phyloP scores from a whole-genome alignment of 345 rosid genomes.

The Isatis tinctoria region DNA sequence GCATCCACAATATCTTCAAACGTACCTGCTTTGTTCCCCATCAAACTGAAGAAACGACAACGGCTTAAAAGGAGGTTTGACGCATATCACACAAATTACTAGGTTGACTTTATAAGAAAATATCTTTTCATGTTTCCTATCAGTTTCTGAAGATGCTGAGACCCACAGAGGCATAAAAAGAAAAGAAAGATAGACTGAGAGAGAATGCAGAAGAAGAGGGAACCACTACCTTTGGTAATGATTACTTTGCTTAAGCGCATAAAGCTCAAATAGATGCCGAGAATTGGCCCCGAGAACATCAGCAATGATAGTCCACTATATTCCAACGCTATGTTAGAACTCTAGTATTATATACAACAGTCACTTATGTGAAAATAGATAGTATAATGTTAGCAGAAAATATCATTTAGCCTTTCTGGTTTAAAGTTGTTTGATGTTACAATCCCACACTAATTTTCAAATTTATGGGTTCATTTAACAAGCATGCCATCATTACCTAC shows the following conservation, averaged over 20 bases:
- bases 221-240: slow-evolving; percentile 60
- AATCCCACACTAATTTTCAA: slow-evolving; percentile 2
- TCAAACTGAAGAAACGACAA: slow-evolving; percentile 46
- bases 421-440: background rate
- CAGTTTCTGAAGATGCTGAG: background rate
- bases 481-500: slow-evolving; percentile 6
- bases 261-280: slow-evolving; percentile 92
- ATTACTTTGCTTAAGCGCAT: slow-evolving; percentile 83
- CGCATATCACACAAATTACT: background rate
- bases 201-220: background rate
- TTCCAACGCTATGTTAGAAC: slow-evolving; percentile 20
- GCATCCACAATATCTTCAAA: slow-evolving; percentile 91
- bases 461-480: background rate
- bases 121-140: background rate
- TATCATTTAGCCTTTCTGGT: background rate
- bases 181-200: background rate
- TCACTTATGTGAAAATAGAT: background rate
- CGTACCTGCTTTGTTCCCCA: slow-evolving; percentile 58
- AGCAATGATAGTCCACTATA: slow-evolving; percentile 74
- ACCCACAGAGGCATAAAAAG: background rate
- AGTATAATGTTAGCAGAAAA: background rate
- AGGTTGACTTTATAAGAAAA: background rate
- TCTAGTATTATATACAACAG: background rate
- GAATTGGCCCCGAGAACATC: slow-evolving; percentile 92
- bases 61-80: background rate